Evolutionary conservation across 176 grass and related monocot species (phyloP), one percentile per base, ranked within the genome.

Genomic region (Musa beccarii): DNA sequence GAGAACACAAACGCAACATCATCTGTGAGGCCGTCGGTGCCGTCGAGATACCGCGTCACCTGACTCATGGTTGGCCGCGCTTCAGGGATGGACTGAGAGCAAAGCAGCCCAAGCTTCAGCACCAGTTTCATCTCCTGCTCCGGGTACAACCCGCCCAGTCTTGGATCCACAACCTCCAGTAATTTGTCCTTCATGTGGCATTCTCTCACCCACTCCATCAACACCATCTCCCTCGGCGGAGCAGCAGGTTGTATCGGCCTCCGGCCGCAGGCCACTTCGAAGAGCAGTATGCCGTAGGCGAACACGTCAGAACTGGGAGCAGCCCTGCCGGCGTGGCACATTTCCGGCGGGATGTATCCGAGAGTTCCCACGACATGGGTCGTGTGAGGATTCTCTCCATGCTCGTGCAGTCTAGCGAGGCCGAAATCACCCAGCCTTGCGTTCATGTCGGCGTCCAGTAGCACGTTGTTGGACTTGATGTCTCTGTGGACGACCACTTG

Each of bases 391-490:
- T 75, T 21, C 23, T 59, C 10, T 56, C 73, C 73, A 61, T 57
- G 73, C 54, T 75, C 73, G 23, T 75, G 20, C 10, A 75, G 26
- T 43, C 54, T 75, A 11, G 53, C 73, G 7, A 75, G 73, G 54
- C 73, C 54, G 25, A 75, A 75, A 10, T 75, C 73, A 16, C 54
- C 54, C 15, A 75, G 54, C 54, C 16, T 49, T 34, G 54, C 73
- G 10, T 75, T 75, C 73, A 75, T 75, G 53, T 49, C 23, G 9
- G 73, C 25, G 43, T 75, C 73, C 14, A 75, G 54, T n/a, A 75
- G 54, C 23, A 75, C 73, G 25, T 75, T 75, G 73, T 24, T 75
- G 16, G 54, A 59, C 23, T 75, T 75, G 54, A 75, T 75, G 73
- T 75, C 73, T 20, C 53, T 75, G 54, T 75, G 73, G 73, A 59